These are phyloP conservation scores for Xylariaceae sp. DNA, from an alignment of 2,329 filamentous ascomycete genomes.

Conservation along the genomic window DNA sequence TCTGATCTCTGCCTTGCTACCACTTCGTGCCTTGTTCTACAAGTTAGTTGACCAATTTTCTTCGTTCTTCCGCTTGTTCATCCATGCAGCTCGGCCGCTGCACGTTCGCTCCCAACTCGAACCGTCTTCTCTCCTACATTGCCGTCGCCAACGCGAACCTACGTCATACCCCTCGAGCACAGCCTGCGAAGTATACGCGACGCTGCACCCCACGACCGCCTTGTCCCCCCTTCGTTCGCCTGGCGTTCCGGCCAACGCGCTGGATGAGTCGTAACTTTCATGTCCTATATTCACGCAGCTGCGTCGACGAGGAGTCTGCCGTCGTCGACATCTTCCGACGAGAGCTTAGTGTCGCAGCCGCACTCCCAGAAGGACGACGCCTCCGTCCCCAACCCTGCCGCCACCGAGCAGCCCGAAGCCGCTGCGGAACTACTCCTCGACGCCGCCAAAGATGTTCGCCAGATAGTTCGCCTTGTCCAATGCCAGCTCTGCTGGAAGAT, in stretches of 20 bases:
- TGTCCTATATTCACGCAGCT: constrained; percentile 28
- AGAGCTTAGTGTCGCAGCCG: constrained; percentile 14
- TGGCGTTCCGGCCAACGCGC: background rate
- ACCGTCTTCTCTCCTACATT: no score
- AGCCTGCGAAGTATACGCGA: no score
- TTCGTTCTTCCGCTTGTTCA: no score
- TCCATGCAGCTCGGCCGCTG: no score
- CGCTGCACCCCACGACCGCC: no score
- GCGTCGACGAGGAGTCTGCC: constrained; percentile 18
- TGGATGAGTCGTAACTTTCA: constrained; percentile 21
- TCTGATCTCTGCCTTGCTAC: no score
- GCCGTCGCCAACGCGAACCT: no score
- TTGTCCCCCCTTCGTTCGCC: no score
- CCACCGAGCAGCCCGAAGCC: constrained; percentile 18
- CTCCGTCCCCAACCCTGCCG: constrained; percentile 7
- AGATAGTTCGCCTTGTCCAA: constrained; percentile 71
- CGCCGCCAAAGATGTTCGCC: constrained; percentile 55
- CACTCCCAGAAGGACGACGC: constrained; percentile 1
- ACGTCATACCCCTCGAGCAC: no score
- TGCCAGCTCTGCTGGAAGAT: constrained; percentile 72
- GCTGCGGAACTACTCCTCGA: constrained; percentile 36
- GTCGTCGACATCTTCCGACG: constrained; percentile 20
- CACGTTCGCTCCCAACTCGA: no score
- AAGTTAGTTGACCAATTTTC: no score
- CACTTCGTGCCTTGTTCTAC: no score